phyloP scores from a whole-genome alignment of 2,329 filamentous ascomycete species.

The Arthrinium phaeospermum region DNA sequence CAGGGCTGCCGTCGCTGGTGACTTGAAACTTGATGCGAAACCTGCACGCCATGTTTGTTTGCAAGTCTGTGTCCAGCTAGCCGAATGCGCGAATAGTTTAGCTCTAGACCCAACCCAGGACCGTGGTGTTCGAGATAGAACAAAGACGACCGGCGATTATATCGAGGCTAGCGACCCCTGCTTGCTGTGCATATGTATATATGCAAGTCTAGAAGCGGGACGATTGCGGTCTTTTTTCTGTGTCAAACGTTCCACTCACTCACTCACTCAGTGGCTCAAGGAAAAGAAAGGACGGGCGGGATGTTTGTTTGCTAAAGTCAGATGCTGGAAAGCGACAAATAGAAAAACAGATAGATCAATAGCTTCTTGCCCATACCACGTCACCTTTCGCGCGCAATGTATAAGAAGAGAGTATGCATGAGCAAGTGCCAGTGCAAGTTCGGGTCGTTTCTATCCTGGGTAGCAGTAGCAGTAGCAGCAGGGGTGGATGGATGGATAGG shows the following conservation, averaged over 20 bases:
- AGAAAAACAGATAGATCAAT: background rate
- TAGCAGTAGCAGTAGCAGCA: background rate
- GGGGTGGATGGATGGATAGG: background rate
- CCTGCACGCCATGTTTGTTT: constrained; percentile 1
- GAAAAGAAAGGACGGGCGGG: background rate
- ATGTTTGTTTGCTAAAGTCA: background rate
- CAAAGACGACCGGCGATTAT: background rate
- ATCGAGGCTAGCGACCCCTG: background rate
- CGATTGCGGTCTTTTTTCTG: constrained; percentile 1
- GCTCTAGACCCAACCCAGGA: background rate
- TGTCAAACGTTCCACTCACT: background rate
- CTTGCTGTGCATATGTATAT: background rate
- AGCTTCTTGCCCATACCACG: background rate
- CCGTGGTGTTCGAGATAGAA: background rate
- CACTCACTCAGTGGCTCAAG: background rate
- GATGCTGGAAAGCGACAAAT: background rate
- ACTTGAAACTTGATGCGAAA: constrained; percentile 18
- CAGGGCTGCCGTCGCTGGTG: constrained; percentile 6
- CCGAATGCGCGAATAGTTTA: background rate
- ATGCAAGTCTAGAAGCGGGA: background rate
- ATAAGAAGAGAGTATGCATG: background rate
- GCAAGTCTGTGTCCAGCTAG: background rate
- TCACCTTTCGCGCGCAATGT: background rate
- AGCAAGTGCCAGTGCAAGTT: background rate
- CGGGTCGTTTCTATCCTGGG: background rate